These are phyloP conservation scores for Geranium incanum DNA, from an alignment of 441 rosid genomes.

Conservation along the genomic window DNA sequence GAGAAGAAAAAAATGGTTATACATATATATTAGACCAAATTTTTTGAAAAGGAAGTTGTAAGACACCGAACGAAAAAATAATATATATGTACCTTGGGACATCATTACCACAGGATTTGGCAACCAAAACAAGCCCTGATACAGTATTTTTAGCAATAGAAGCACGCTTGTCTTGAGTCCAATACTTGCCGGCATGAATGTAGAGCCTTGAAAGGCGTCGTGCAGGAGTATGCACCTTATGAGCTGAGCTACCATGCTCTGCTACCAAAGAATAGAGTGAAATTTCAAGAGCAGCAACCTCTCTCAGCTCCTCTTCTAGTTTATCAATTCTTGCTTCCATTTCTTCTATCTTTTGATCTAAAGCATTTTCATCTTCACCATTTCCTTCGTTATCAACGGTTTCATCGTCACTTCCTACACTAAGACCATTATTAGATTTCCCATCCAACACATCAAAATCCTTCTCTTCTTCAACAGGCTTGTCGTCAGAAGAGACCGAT, in stretches of 20 bases:
- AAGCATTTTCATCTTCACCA: constrained; percentile 38
- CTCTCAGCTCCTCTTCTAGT: constrained; percentile 87
- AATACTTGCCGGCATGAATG: constrained; percentile 62
- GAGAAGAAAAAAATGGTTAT: background rate
- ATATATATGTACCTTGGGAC: constrained; percentile 64
- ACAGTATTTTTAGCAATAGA: constrained; percentile 72
- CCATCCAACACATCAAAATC: constrained; percentile 29
- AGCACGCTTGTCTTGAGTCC: constrained; percentile 49
- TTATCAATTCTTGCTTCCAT: constrained; percentile 59
- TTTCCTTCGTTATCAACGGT: constrained; percentile 46
- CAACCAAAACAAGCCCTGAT: constrained; percentile 71
- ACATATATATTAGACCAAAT: constrained; percentile 7
- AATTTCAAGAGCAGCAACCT: constrained; percentile 88
- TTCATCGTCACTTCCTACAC: constrained; percentile 33
- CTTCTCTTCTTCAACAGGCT: constrained; percentile 31
- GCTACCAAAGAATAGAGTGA: constrained; percentile 80
- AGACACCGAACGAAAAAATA: constrained; percentile 8
- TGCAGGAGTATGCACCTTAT: constrained; percentile 94
- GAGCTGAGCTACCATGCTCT: constrained; percentile 89
- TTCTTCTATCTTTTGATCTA: constrained; percentile 56
- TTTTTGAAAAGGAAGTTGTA: constrained; percentile 11
- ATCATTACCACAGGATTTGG: constrained; percentile 95
- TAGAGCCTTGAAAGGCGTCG: constrained; percentile 89
- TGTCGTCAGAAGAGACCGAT: constrained; percentile 41
- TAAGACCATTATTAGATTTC: constrained; percentile 22